Evolutionary conservation across 352 stramenopile genomes (phyloP).

Genomic region (Vaucheria bursata): DNA sequence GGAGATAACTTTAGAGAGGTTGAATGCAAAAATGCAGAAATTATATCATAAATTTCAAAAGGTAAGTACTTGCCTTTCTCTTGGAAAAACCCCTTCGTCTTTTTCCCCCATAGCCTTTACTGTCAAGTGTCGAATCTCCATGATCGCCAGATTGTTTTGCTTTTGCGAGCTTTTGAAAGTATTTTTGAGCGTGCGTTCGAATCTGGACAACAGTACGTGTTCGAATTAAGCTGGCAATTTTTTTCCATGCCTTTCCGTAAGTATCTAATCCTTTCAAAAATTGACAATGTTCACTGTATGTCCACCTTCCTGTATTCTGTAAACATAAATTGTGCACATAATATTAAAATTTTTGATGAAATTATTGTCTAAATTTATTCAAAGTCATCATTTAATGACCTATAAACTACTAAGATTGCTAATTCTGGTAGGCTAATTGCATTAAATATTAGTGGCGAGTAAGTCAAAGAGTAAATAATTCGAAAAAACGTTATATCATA

Average conservation of each 20-base stretch:
- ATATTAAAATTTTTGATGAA: background rate
- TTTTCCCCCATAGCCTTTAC: slow-evolving; percentile 2
- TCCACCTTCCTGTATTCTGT: slow-evolving; percentile 67
- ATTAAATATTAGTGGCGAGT: too few species aligned
- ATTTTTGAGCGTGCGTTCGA: slow-evolving; percentile 93
- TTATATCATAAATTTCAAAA: too few species aligned
- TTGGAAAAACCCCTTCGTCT: slow-evolving; percentile 12
- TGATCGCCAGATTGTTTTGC: slow-evolving; percentile 30
- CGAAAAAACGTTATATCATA: background rate
- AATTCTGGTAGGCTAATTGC: too few species aligned
- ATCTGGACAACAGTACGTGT: slow-evolving; percentile 95
- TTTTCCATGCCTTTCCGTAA: slow-evolving; percentile 97
- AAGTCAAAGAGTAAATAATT: too few species aligned
- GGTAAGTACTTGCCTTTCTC: background rate
- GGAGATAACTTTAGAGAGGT: too few species aligned
- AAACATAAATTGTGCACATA: background rate
- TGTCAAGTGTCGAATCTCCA: slow-evolving; percentile 13
- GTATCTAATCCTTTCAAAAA: slow-evolving; percentile 79
- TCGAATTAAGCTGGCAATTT: slow-evolving; percentile 88
- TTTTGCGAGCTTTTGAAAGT: slow-evolving; percentile 73
- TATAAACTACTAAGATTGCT: too few species aligned
- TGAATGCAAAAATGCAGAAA: too few species aligned
- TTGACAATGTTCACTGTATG: slow-evolving; percentile 75
- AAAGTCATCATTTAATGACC: background rate
- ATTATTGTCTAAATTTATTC: background rate